Evolutionary conservation across 1,284 basidiomycete genomes (phyloP), one percentile per base, ranked within the genome.

Genomic region (Ustilago sp.): DNA sequence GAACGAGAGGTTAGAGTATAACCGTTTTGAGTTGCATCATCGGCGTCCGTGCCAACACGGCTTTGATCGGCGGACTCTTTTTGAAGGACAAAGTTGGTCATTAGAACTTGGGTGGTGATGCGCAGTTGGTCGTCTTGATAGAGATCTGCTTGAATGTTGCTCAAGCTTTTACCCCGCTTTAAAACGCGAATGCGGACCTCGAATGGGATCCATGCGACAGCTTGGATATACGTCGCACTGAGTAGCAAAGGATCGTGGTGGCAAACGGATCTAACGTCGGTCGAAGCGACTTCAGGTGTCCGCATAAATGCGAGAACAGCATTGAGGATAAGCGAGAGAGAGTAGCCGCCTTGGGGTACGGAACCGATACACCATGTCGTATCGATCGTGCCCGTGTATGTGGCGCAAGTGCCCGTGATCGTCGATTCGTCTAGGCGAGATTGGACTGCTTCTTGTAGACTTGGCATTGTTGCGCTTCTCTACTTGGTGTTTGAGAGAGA

Each of bases 291-390:
- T 52, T 71, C 68, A 19, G 65, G 68, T 0, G 68, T 69, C 2
- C 53, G 59, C 77, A 79, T 79, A 31, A 76, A 79, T 0, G 77
- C 72, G 8, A 74, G 68, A 13, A 76, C 67, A 1, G 77, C 68
- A 34, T 79, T 79, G 23, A 73, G 56, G 48, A 79, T 62, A 58
- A 79, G 63, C 8, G 57, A 65, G 4, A 79, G 66, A 28, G 77
- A 79, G 39, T 79, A 79, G 23, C 77, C 77, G 28, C 77, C 77
- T 35, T 79, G 62, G 1, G 77, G 77, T 0, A 79, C 73, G 0
- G 68, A 72, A 9, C 73, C 72, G 56, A 79, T 79, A 41, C 77
- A 79, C 77, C 77, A 79, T 0, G 63, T 69, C 0, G 63, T 55
- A 34, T 77, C 74, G 61, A 77, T 66, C 6, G 7, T 28, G 12